Base-by-base conservation (phyloP, 2,329 filamentous ascomycete genomes). In the Canariomyces notabilis region DNA sequence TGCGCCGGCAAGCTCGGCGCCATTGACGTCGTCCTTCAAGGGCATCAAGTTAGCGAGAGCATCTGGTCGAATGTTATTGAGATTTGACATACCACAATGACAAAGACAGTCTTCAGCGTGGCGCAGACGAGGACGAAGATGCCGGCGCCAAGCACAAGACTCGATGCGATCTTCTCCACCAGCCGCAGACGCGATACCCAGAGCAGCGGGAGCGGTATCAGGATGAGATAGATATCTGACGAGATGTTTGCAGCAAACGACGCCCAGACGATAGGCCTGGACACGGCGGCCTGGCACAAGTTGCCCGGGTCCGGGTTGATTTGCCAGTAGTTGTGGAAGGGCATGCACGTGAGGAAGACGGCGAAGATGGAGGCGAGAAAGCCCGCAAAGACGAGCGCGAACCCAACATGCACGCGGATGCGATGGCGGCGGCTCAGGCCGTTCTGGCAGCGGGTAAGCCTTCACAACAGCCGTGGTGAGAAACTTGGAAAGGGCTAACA, bases 171-270 rank as follows among this genome's bases (percentile, higher is more conserved):
- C 42, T 67, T 67, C 56, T 66, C 65, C 8, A 58, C 26, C 0
- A 61, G 57, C 45, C 56, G 61, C 18, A 65, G 55, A 11, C 50
- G 59, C 9, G 60, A 61, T 20, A 53, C 52, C 62, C 63, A 65
- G 31, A 61, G 61, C 57, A 77, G 70, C 3, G 74, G 73, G 2
- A 74, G 60, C 0, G 74, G 74, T 41, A 78, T 77, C 14, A 68
- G 66, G 53, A 79, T 71, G n/a, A 79, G 65, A 52, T 78, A 79
- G 2, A 76, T 34, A 52, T 79, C 75, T 16, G 73, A 77, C 8
- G 64, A 53, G 8, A 76, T 65, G 54, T 76, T 78, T 42, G 75
- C 61, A 12, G 66, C 61, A n/a, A 74, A 70, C 3, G 69, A 71
- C 9, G 73, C 67, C 57, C 72, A 74, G 41, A 75, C 64, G 46